Evolutionary conservation across 495 filamentous ascomycete species (phyloP).

Genomic region (Trichoderma erinaceum): DNA sequence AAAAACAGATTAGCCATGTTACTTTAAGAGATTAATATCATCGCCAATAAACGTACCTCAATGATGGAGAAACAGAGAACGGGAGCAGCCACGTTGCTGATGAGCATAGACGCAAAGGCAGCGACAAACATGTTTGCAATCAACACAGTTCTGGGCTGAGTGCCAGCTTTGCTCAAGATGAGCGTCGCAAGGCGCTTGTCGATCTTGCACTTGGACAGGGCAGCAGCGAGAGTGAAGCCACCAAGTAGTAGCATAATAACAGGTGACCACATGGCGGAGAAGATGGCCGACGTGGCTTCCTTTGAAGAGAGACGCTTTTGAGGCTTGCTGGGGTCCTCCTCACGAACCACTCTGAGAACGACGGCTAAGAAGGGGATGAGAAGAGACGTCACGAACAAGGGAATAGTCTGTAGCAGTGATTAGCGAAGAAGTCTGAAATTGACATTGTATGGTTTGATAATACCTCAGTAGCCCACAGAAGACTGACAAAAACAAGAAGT

Average conservation of each 20-base stretch:
- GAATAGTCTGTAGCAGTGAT: slow-evolving; percentile 62
- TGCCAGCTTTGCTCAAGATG: slow-evolving; percentile 94
- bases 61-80: slow-evolving; percentile 98
- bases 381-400: slow-evolving; percentile 93
- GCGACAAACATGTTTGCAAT: slow-evolving; percentile 98
- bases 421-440: slow-evolving; percentile 17
- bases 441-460: slow-evolving; percentile 18
- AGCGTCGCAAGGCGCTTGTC: slow-evolving; percentile 95
- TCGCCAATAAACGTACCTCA: slow-evolving; percentile 48
- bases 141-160: slow-evolving; percentile 77
- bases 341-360: slow-evolving; percentile 73
- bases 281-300: slow-evolving; percentile 72
- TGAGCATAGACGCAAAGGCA: slow-evolving; percentile 97
- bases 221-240: slow-evolving; percentile 92
- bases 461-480: slow-evolving; percentile 96
- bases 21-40: not conserved
- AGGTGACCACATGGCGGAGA: slow-evolving; percentile 96
- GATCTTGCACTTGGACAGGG: slow-evolving; percentile 93
- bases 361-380: slow-evolving; percentile 92
- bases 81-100: slow-evolving; percentile 95
- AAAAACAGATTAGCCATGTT: not conserved
- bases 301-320: slow-evolving; percentile 64
- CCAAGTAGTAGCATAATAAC: slow-evolving; percentile 98
- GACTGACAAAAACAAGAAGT: slow-evolving; percentile 85
- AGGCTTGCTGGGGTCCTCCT: slow-evolving; percentile 53